These are phyloP conservation scores for Punctularia strigosozonata DNA, from an alignment of 768 basidiomycete genomes.

Conservation along the genomic window DNA sequence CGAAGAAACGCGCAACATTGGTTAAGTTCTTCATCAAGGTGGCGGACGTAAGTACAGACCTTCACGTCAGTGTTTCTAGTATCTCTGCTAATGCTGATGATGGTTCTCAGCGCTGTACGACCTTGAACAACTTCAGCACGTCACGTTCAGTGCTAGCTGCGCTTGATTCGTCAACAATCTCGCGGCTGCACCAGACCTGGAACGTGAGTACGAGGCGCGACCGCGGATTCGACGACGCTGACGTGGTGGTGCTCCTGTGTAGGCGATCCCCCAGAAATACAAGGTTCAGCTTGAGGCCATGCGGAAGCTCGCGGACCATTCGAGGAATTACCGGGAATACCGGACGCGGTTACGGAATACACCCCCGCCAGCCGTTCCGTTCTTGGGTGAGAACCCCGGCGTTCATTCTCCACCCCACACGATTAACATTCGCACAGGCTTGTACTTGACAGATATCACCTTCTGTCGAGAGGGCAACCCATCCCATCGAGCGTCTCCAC, in stretches of 20 bases:
- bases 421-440: conserved; percentile 31
- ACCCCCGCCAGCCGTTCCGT: conserved; percentile 88
- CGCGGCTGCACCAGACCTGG: conserved; percentile 90
- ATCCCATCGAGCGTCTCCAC: conserved; percentile 68
- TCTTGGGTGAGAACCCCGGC: conserved; percentile 55
- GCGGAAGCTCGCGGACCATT: conserved; percentile 82
- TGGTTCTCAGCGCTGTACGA: conserved; percentile 62
- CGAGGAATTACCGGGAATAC: conserved; percentile 86
- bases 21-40: conserved; percentile 93
- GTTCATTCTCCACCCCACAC: background rate
- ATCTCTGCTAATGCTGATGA: conserved; percentile 1
- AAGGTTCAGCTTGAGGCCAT: conserved; percentile 66
- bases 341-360: conserved; percentile 78
- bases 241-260: conserved; percentile 4
- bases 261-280: conserved; percentile 84
- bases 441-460: conserved; percentile 86
- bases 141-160: conserved; percentile 89
- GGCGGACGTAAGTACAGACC: conserved; percentile 55
- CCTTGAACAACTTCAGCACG: conserved; percentile 83
- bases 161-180: conserved; percentile 90
- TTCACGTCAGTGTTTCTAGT: conserved; percentile 1
- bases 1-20: conserved; percentile 66
- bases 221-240: background rate
- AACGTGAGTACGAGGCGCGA: conserved; percentile 39
- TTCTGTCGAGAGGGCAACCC: conserved; percentile 96